Percentiles rank a stretch among this genome's conserved stretches.
phyloP scores from a whole-genome alignment of 768 basidiomycete genomes.

The Porpolomopsis calyptriformis region DNA sequence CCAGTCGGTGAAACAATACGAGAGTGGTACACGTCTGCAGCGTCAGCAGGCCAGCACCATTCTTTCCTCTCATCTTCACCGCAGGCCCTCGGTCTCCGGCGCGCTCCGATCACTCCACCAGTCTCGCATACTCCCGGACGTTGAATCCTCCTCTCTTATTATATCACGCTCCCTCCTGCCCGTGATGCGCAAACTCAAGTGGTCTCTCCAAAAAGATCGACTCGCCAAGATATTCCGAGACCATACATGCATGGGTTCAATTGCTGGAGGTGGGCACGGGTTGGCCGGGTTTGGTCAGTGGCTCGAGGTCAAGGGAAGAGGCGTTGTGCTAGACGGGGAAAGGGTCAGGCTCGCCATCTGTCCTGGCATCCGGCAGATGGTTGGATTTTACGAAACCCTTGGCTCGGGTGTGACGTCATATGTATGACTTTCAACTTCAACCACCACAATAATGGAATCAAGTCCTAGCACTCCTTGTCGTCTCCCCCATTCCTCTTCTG shows the following conservation, averaged over 20 bases:
- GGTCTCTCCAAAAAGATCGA: constrained; percentile 55
- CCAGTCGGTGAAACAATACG: constrained; percentile 61
- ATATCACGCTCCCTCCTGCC: constrained; percentile 56
- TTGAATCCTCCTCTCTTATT: constrained; percentile 45
- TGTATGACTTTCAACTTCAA: not conserved
- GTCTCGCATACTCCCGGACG: constrained; percentile 49
- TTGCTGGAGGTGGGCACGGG: not conserved
- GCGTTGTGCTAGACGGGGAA: constrained; percentile 49
- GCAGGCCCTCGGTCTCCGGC: constrained; percentile 29
- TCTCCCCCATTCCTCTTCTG: constrained; percentile 27
- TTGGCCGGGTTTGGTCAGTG: constrained; percentile 33
- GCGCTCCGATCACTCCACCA: constrained; percentile 36
- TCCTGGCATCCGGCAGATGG: constrained; percentile 48
- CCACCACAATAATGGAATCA: not conserved
- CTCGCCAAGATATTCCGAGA: constrained; percentile 48
- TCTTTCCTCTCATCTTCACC: constrained; percentile 44
- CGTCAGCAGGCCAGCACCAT: constrained; percentile 43
- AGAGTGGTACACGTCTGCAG: constrained; percentile 42
- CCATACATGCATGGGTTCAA: constrained; percentile 20
- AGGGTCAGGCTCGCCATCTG: constrained; percentile 60
- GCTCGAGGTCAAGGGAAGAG: constrained; percentile 42
- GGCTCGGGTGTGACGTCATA: not conserved
- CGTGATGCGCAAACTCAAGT: constrained; percentile 56
- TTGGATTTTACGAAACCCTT: constrained; percentile 50
- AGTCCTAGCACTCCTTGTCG: not conserved